These are phyloP conservation scores for Neoboletus magnificus DNA, from an alignment of 768 basidiomycete genomes.

Conservation along the genomic window DNA sequence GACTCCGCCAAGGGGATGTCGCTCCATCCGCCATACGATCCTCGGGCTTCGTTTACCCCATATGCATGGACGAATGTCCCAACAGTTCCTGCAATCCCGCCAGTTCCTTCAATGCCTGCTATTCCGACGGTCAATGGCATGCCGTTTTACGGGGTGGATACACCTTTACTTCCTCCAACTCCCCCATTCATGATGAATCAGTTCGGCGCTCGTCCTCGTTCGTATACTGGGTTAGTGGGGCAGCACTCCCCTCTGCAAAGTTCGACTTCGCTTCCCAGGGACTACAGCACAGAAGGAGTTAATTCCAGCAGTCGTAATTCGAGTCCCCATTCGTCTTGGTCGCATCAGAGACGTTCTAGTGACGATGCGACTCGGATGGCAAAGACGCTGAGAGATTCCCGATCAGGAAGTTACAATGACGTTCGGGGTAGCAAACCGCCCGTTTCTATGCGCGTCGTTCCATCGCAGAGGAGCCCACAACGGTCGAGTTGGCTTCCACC, in stretches of 20 bases:
- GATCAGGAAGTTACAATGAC: slow-evolving; percentile 16
- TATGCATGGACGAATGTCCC: slow-evolving; percentile 26
- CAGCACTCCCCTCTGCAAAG: slow-evolving; percentile 28
- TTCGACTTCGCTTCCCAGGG: slow-evolving; percentile 18
- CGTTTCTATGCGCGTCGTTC: slow-evolving; percentile 6
- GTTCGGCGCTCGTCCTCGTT: slow-evolving; percentile 41
- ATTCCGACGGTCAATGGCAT: slow-evolving; percentile 34
- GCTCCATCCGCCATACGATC: slow-evolving; percentile 27
- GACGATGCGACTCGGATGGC: slow-evolving; percentile 25
- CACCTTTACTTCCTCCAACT: slow-evolving; percentile 68
- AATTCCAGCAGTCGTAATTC: slow-evolving; percentile 16
- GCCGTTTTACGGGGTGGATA: slow-evolving; percentile 51
- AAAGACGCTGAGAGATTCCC: slow-evolving; percentile 10
- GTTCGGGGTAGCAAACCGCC: slow-evolving; percentile 12
- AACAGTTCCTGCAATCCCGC: slow-evolving; percentile 29
- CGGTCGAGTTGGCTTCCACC: slow-evolving; percentile 26
- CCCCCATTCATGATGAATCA: slow-evolving; percentile 75
- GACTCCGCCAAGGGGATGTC: slow-evolving; percentile 31
- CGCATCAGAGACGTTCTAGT: slow-evolving; percentile 31
- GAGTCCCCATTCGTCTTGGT: slow-evolving; percentile 17
- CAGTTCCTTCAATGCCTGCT: slow-evolving; percentile 37
- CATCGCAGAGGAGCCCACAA: slow-evolving; percentile 12
- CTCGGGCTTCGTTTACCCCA: slow-evolving; percentile 24
- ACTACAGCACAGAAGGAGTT: slow-evolving; percentile 25
- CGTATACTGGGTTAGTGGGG: slow-evolving; percentile 29